Conservation (phyloP, 495 filamentous ascomycete genomes). For the Pseudomonodictys pantanalensis region DNA sequence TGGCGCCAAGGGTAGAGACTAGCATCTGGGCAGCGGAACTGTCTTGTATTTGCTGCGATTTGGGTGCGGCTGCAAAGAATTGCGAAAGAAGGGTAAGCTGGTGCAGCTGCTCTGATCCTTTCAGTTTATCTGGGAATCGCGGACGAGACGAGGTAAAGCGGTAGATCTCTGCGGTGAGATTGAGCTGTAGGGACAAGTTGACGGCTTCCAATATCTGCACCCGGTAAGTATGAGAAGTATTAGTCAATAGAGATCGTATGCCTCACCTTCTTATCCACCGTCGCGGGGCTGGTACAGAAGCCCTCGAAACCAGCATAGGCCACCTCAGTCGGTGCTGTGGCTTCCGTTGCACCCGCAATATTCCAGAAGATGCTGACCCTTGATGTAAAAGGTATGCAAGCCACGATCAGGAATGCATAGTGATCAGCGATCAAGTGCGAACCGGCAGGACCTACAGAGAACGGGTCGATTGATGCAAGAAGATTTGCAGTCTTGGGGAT, state of each 20-base stretch:
- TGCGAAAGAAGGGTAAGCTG: background rate
- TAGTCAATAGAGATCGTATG: background rate
- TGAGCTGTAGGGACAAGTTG: background rate
- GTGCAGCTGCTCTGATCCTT: background rate
- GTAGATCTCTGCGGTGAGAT: background rate
- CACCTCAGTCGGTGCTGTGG: background rate
- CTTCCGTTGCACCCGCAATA: background rate
- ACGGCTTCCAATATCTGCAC: slow-evolving; percentile 3
- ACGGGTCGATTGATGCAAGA: slow-evolving; percentile 9
- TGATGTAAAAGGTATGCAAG: slow-evolving; percentile 11
- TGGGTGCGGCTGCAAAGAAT: slow-evolving; percentile 7
- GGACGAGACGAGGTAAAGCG: background rate
- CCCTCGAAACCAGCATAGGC: background rate
- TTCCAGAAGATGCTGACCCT: slow-evolving; percentile 25
- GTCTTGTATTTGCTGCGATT: background rate
- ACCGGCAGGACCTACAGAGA: background rate
- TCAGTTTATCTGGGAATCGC: background rate
- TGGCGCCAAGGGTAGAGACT: background rate
- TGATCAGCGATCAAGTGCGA: slow-evolving; percentile 11
- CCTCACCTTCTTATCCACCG: slow-evolving; percentile 6
- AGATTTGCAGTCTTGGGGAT: slow-evolving; percentile 11
- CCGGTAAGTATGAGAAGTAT: too few relatives aligned
- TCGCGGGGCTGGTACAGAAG: background rate
- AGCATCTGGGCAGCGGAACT: background rate
- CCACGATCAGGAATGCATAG: slow-evolving; percentile 13